Evolutionary conservation across 768 basidiomycete species (phyloP), one percentile per base, ranked within the genome.

Genomic region (Hygrophorus pudorinus): DNA sequence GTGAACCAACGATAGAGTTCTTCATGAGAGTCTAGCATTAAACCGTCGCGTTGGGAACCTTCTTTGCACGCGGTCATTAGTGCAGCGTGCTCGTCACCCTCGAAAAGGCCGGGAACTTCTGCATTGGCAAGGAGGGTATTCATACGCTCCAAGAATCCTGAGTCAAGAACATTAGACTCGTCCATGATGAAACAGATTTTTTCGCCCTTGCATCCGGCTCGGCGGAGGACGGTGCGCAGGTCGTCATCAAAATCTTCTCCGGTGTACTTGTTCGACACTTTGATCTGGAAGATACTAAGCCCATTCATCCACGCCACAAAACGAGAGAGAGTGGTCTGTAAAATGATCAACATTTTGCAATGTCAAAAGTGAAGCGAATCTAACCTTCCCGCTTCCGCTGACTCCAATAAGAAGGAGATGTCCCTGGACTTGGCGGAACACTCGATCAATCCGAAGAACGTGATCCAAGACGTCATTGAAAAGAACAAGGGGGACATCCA

Each of bases 301-400:
- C 96, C 96, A 55, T 99, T 99, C 83, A 99, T 97, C 96, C 96
- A 99, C 0, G 96, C 96, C 20, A 99, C 96, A 60, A 99, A 99
- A 38, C 96, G 83, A 31, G 96, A 96, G 1, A 99, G 66, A 0
- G 93, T 99, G 3, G 96, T 99, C 96, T 97, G 56, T 7, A 41
- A 35, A 48, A 37, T 42, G 10, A 37, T 54, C 10, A 48, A 44
- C 52, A 44, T 45, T 45, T n/a, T n/a, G n/a, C n/a, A n/a, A n/a
- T n/a, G n/a, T n/a, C 46, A 50, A 33, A 46, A 47, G 16, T 37
- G 1, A 16, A 44, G 38, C 0, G 29, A 13, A 13, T 28, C 66
- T 62, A 53, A 94, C 96, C 81, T 99, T 99, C 53, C 96, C 96
- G 58, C 90, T 90, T 14, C 96, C 96, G 54, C 93, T 97, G 53